A percentile compares a stretch with the other conserved stretches of the same genome.
These are phyloP conservation scores for Fraxinus quadrangulata DNA, from an alignment of 257 asterid genomes.

Conservation along the genomic window DNA sequence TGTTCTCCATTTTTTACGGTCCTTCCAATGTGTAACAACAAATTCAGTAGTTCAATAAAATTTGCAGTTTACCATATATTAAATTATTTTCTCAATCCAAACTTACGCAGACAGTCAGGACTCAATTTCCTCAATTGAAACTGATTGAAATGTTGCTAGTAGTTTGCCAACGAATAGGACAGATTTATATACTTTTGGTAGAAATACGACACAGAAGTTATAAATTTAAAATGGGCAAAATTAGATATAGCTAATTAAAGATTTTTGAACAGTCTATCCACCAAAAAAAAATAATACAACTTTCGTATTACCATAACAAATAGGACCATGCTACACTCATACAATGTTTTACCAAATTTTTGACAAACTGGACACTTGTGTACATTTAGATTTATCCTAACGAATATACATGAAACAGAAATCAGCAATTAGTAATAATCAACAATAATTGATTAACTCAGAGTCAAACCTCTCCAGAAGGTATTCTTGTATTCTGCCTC, in stretches of 20 bases:
- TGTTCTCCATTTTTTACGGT: not conserved
- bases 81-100: not conserved
- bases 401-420: not conserved
- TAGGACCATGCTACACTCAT: no score
- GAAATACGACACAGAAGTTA: not conserved
- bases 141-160: not conserved
- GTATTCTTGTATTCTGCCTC: constrained; percentile 84
- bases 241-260: constrained; percentile 14
- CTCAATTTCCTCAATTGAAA: not conserved
- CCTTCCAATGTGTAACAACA: constrained; percentile 12
- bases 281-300: not conserved
- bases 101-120: constrained; percentile 1
- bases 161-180: not conserved
- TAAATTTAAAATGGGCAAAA: not conserved
- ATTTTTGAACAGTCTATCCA: not conserved
- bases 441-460: constrained; percentile 7
- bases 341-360: no score
- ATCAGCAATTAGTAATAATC: not conserved
- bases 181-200: not conserved
- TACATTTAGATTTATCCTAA: not conserved
- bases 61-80: not conserved
- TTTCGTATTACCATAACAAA: constrained; percentile 2
- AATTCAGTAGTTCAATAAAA: not conserved
- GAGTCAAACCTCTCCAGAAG: constrained; percentile 78
- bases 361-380: no score